Evolutionary conservation across 495 filamentous ascomycete species (phyloP).

Genomic region (Lasiosphaeriaceae sp.): DNA sequence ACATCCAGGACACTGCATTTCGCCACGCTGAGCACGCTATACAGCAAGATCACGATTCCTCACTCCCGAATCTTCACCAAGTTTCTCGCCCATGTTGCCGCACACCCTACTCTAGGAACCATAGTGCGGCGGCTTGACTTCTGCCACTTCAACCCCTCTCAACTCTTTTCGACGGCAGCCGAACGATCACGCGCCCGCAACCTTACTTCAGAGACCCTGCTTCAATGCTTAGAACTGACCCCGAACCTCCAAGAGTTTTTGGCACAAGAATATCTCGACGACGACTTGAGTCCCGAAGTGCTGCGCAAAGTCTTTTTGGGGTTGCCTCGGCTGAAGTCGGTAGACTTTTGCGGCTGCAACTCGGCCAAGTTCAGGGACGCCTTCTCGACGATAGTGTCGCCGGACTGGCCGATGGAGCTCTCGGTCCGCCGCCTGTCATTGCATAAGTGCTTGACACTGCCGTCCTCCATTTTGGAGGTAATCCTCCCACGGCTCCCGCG

Average conservation of each 20-base stretch:
- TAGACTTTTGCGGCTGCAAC: conserved; percentile 80
- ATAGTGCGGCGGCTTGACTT: conserved; percentile 82
- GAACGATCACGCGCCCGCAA: conserved; percentile 79
- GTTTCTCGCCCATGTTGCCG: conserved; percentile 68
- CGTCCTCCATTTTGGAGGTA: conserved; percentile 61
- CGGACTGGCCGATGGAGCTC: conserved; percentile 46
- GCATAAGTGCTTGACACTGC: conserved; percentile 77
- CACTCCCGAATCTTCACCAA: conserved; percentile 86
- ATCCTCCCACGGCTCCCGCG: conserved; percentile 66
- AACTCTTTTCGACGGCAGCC: conserved; percentile 72
- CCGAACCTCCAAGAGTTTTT: conserved; percentile 79
- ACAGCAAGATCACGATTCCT: conserved; percentile 79
- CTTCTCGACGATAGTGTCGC: conserved; percentile 35
- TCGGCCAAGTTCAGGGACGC: conserved; percentile 64
- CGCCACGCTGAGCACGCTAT: conserved; percentile 73
- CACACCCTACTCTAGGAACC: conserved; percentile 68
- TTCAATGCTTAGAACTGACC: conserved; percentile 69
- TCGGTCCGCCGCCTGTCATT: conserved; percentile 67
- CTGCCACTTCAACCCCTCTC: conserved; percentile 82
- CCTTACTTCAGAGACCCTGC: conserved; percentile 70
- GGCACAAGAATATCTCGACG: conserved; percentile 78
- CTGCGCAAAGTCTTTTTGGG: conserved; percentile 71
- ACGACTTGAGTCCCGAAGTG: conserved; percentile 66
- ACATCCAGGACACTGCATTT: conserved; percentile 72
- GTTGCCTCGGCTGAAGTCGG: conserved; percentile 61